Evolutionary conservation across 495 filamentous ascomycete species (phyloP).

Genomic region (Neurospora sp.): DNA sequence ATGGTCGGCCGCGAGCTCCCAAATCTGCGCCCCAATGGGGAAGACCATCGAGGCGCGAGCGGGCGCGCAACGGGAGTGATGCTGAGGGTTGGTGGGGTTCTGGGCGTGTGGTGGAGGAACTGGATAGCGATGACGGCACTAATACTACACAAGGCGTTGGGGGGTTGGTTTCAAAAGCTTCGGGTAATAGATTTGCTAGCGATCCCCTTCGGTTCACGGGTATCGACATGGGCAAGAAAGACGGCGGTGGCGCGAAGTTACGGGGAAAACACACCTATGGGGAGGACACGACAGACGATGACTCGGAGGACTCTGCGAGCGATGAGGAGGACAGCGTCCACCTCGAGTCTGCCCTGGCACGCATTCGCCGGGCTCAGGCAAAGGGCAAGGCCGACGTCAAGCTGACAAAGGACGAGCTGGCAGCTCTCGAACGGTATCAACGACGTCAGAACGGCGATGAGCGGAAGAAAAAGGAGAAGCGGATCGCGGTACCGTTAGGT

Average conservation of each 20-base stretch:
- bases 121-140: conserved; percentile 52
- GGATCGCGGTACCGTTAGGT: conserved; percentile 27
- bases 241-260: conserved; percentile 28
- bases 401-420: conserved; percentile 62
- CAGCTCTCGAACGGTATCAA: conserved; percentile 57
- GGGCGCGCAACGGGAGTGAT: conserved; percentile 50
- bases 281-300: conserved; percentile 40
- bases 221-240: conserved; percentile 41
- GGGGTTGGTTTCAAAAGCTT: conserved; percentile 31
- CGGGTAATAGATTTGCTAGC: conserved; percentile 34
- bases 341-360: conserved; percentile 61
- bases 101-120: conserved; percentile 55
- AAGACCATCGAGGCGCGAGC: conserved; percentile 90
- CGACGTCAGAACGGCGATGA: conserved; percentile 45
- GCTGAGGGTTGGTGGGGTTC: conserved; percentile 30
- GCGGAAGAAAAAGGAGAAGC: conserved; percentile 25
- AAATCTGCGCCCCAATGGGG: conserved; percentile 89
- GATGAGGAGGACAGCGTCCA: conserved; percentile 59
- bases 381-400: conserved; percentile 68
- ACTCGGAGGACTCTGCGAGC: conserved; percentile 43
- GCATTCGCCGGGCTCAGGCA: conserved; percentile 64
- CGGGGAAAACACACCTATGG: conserved; percentile 32
- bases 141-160: conserved; percentile 51
- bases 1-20: conserved; percentile 99
- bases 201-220: conserved; percentile 56